Conservation (phyloP, 768 basidiomycete species). For the Tephrocybe sp. region DNA sequence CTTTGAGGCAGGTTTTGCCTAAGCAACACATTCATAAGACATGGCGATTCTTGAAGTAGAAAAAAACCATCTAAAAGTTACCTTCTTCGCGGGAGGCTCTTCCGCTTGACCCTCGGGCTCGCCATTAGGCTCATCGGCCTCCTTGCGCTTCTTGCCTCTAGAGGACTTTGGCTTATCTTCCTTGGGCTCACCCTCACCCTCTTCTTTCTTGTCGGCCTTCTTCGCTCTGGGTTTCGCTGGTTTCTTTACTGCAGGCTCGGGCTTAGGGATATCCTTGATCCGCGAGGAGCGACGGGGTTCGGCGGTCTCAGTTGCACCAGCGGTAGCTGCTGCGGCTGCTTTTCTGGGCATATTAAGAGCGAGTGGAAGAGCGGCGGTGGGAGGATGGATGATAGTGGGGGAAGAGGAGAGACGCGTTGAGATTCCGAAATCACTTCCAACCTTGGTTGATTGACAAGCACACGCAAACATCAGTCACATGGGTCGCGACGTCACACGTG, state of each 20-base stretch:
- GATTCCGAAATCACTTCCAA: conserved; percentile 21
- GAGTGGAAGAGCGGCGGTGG: conserved; percentile 6
- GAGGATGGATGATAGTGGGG: conserved; percentile 15
- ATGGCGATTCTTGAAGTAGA: no score
- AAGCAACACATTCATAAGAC: conserved; percentile 13
- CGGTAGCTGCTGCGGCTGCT: conserved; percentile 48
- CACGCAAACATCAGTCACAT: conserved; percentile 23
- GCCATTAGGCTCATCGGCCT: conserved; percentile 39
- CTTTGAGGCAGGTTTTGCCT: conserved; percentile 47
- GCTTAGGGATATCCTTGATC: conserved; percentile 72
- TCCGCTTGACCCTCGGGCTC: conserved; percentile 28
- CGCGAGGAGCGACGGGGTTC: conserved; percentile 73
- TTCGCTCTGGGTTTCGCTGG: conserved; percentile 63
- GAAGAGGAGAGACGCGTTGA: conserved; percentile 24
- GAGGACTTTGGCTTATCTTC: conserved; percentile 58
- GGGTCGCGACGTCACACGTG: conserved; percentile 22
- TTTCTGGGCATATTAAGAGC: conserved; percentile 64
- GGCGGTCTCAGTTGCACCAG: conserved; percentile 35
- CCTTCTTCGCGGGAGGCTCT: conserved; percentile 68
- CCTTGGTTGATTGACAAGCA: conserved; percentile 24
- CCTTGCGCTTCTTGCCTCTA: conserved; percentile 45
- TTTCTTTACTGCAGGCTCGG: conserved; percentile 54
- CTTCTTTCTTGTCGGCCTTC: conserved; percentile 46
- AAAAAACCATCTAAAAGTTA: conserved; percentile 23
- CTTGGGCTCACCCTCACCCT: conserved; percentile 38